phyloP scores from a whole-genome alignment of 164 flowering plant species.

The Nelumbo lutea region DNA sequence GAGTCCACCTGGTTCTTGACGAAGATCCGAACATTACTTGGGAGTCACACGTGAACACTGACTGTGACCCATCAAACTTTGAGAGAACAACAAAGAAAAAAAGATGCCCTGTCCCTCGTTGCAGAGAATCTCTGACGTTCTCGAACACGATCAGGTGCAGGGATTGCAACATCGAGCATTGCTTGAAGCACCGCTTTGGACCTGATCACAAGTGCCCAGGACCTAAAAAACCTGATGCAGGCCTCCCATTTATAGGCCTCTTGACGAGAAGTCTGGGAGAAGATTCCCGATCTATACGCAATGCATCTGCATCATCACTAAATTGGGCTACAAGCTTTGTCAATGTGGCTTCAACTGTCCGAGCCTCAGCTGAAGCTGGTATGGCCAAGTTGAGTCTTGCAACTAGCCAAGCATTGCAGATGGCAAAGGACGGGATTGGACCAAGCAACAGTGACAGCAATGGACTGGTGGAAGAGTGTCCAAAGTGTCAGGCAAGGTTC shows the following conservation, averaged over 20 bases:
- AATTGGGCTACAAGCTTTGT: conserved; percentile 57
- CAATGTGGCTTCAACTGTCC: conserved; percentile 65
- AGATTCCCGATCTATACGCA: conserved; percentile 26
- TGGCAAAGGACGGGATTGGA: conserved; percentile 36
- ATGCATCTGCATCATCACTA: conserved; percentile 40
- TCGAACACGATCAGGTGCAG: conserved; percentile 85
- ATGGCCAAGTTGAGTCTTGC: conserved; percentile 65
- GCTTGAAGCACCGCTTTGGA: conserved; percentile 92
- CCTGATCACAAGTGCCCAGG: conserved; percentile 91
- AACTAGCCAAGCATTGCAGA: conserved; percentile 51
- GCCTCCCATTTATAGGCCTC: conserved; percentile 44
- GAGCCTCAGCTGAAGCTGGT: conserved; percentile 76
- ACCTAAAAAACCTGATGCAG: conserved; percentile 56
- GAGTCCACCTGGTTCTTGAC: conserved; percentile 71
- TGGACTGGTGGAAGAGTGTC: conserved; percentile 56
- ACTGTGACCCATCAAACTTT: conserved; percentile 93
- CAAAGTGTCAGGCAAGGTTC: conserved; percentile 62
- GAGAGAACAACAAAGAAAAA: conserved; percentile 73
- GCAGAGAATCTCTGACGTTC: conserved; percentile 74
- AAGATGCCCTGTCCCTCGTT: conserved; percentile 80
- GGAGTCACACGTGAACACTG: conserved; percentile 86
- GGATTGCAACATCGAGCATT: conserved; percentile 76
- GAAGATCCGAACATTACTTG: conserved; percentile 92
- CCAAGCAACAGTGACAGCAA: conserved; percentile 27
- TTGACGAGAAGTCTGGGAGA: conserved; percentile 47